Evolutionary conservation across 192 early-diverging fungal species (phyloP), one percentile per base, ranked within the genome.

Genomic region (Coemansia guatemalensis): DNA sequence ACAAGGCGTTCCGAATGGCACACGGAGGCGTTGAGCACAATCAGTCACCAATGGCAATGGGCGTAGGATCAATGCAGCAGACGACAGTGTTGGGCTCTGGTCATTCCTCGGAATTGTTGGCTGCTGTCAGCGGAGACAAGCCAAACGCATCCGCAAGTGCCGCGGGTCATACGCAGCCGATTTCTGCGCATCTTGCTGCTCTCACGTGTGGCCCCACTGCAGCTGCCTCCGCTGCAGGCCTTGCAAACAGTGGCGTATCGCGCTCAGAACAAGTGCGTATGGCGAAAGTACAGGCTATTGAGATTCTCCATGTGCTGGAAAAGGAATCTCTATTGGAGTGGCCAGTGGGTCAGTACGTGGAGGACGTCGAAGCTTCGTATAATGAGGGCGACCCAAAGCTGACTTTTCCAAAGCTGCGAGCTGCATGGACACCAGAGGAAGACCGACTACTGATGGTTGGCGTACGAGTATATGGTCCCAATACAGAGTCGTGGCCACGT

Each of bases 361-460:
- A 52, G 33, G 67, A 77, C 56, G 70, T 77, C 17, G 64, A 82
- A 53, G 59, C 67, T 1, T 73, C 79, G 30, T 76, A 73, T 53
- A 52, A 64, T 51, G 71, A 82, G 26, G 25, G 29, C 14, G 71
- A 69, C 33, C 39, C 67, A 17, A 55, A 56, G 32, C 33, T 70
- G 22, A 66, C 62, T 0, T 73, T 77, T 49, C 79, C 79, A 20
- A 82, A 82, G 60, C 71, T 83, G 33, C 68, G 81, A 24, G 74
- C 84, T 6, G 69, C 78, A 21, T 96, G 94, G 94, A 89, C 90
- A 14, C 69, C 79, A 8, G 88, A 92, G 53, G 94, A 96, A 41
- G 91, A 95, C 66, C 74, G 82, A 27, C 66, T 90, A 18, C 73
- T 96, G 48, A 81, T 82, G 51, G 58, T 88, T 5, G 93, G 90